phyloP scores from a whole-genome alignment of 768 basidiomycete species.

The Pleurotus cornucopiae region DNA sequence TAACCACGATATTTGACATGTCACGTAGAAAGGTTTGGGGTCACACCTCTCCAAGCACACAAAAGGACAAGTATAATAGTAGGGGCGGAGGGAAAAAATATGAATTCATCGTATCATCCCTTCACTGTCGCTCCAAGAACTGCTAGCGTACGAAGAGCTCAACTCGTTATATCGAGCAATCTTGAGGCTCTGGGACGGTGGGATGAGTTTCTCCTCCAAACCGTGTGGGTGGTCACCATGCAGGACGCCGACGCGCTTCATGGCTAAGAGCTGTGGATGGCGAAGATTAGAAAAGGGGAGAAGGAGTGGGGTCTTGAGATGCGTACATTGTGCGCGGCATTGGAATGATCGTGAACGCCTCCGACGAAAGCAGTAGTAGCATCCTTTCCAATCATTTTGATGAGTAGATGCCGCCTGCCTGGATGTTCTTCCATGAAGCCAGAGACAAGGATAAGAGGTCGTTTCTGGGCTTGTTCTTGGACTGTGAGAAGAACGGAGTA shows the following conservation, averaged over 20 bases:
- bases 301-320: background rate
- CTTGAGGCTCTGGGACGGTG: conserved; percentile 36
- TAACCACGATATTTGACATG: too few relatives aligned
- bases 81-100: too few relatives aligned
- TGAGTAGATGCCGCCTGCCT: conserved; percentile 80
- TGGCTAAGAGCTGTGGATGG: conserved; percentile 38
- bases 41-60: too few relatives aligned
- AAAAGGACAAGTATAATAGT: too few relatives aligned
- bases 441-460: conserved; percentile 81
- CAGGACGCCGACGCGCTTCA: conserved; percentile 58
- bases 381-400: conserved; percentile 85
- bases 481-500: conserved; percentile 34
- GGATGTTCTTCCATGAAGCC: conserved; percentile 96
- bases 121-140: conserved; percentile 11
- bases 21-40: too few relatives aligned
- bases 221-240: conserved; percentile 46
- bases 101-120: conserved; percentile 9
- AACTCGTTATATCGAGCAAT: conserved; percentile 14
- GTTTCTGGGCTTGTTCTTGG: conserved; percentile 73
- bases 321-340: conserved; percentile 80
- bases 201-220: conserved; percentile 42
- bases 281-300: background rate
- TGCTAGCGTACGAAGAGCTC: conserved; percentile 6
- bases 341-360: conserved; percentile 85
- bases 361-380: conserved; percentile 95